Percentiles rank a stretch among this genome's conserved stretches.
phyloP scores from a whole-genome alignment of 1,284 basidiomycete genomes.

The Golubevia sp. region DNA sequence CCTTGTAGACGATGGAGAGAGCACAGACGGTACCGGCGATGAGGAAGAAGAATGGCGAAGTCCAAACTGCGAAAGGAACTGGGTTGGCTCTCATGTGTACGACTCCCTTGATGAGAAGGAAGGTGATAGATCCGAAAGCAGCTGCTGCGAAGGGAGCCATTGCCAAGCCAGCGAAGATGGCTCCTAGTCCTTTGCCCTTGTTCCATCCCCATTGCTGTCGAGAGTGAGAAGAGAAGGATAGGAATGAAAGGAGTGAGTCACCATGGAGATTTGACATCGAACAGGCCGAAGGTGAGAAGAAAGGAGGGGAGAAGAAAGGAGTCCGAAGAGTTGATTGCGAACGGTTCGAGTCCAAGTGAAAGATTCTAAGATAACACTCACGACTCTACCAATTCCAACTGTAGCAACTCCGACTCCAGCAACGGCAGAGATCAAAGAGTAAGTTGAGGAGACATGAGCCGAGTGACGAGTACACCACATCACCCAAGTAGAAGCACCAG shows the following conservation, averaged over 20 bases:
- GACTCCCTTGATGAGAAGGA: slow-evolving; percentile 63
- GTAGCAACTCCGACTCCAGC: slow-evolving; percentile 65
- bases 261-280: too few relatives aligned
- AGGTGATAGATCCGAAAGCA: slow-evolving; percentile 64
- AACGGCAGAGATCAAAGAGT: slow-evolving; percentile 64
- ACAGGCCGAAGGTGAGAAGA: too few relatives aligned
- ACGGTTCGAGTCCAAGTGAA: too few relatives aligned
- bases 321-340: too few relatives aligned
- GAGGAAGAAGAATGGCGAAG: slow-evolving; percentile 64
- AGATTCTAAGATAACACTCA: too few relatives aligned
- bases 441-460: slow-evolving; percentile 65
- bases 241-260: too few relatives aligned
- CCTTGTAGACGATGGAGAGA: slow-evolving; percentile 61
- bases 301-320: not conserved
- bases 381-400: slow-evolving; percentile 61
- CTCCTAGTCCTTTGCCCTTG: slow-evolving; percentile 63
- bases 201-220: slow-evolving; percentile 65
- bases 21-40: slow-evolving; percentile 26
- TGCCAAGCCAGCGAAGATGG: slow-evolving; percentile 62
- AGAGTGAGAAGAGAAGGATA: not conserved
- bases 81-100: slow-evolving; percentile 63
- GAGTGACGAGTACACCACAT: slow-evolving; percentile 62
- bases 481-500: slow-evolving; percentile 54
- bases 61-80: slow-evolving; percentile 55
- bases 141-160: slow-evolving; percentile 63